phyloP scores from a whole-genome alignment of 148 eudicot species.

The Tetragonia tetragonoides region DNA sequence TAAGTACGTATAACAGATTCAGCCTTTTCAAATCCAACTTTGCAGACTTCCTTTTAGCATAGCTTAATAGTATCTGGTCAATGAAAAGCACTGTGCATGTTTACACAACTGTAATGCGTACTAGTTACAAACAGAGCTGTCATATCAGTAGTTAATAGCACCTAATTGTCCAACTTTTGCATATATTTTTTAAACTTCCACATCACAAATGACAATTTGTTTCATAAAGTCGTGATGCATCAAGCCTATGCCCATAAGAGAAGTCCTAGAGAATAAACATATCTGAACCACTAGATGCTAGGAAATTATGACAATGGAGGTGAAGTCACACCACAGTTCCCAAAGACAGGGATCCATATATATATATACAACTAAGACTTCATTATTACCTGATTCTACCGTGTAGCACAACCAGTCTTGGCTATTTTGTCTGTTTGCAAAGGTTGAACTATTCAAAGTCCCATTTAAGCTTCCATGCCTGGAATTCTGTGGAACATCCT shows the following conservation, averaged over 20 bases:
- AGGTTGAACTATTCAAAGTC: conserved; percentile 24
- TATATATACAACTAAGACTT: background rate
- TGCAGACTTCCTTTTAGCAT: too few species aligned
- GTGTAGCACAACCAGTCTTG: conserved; percentile 42
- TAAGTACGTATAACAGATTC: background rate
- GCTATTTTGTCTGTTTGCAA: conserved; percentile 37
- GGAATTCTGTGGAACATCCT: conserved; percentile 35
- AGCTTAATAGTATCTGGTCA: too few species aligned
- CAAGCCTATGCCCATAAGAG: background rate
- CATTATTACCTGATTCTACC: conserved; percentile 55
- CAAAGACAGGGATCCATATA: background rate
- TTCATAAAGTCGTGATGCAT: background rate
- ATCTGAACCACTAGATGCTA: background rate
- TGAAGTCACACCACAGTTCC: background rate
- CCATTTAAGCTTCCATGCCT: conserved; percentile 34
- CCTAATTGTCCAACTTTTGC: too few species aligned
- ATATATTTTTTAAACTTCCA: too few species aligned
- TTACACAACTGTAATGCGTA: too few species aligned
- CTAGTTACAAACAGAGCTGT: too few species aligned
- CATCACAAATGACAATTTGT: too few species aligned
- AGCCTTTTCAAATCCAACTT: too few species aligned
- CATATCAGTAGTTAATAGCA: too few species aligned
- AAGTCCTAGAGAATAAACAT: background rate
- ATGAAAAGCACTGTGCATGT: too few species aligned
- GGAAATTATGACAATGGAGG: background rate